Percentiles rank a stretch among this genome's conserved stretches.
These are phyloP conservation scores for Seiridium cupressi DNA, from an alignment of 2,329 filamentous ascomycete genomes.

Conservation along the genomic window DNA sequence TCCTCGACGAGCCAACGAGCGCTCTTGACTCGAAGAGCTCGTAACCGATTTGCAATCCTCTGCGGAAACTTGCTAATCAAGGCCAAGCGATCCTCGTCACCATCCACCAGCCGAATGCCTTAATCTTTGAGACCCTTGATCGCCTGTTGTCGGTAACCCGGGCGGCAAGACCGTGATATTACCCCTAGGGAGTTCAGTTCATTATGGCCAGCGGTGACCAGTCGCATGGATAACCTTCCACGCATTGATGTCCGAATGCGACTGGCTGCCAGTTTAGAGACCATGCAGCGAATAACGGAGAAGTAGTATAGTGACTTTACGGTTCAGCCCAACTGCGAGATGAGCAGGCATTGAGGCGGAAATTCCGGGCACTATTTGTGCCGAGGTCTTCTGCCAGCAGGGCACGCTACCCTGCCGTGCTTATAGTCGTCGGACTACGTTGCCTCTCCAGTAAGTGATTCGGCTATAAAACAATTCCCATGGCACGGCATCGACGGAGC, in stretches of 20 bases:
- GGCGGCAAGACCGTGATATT: constrained; percentile 41
- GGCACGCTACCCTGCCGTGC: background rate
- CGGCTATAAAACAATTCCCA: background rate
- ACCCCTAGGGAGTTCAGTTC: too few relatives aligned
- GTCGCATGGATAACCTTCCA: too few relatives aligned
- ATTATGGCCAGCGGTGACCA: too few relatives aligned
- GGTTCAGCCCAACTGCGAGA: too few relatives aligned
- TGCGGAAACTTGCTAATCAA: constrained; percentile 58
- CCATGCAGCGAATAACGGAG: too few relatives aligned
- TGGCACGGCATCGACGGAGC: background rate
- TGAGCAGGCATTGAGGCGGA: background rate
- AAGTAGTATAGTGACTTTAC: too few relatives aligned
- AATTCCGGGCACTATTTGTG: background rate
- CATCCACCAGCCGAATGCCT: constrained; percentile 50
- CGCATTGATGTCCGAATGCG: too few relatives aligned
- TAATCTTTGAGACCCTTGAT: constrained; percentile 57
- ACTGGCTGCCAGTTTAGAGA: too few relatives aligned
- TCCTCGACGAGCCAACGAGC: constrained; percentile 61
- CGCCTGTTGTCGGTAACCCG: constrained; percentile 50
- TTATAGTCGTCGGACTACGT: background rate
- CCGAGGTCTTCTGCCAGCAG: background rate
- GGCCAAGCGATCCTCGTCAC: constrained; percentile 42
- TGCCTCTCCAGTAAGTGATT: background rate
- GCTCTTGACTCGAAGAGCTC: constrained; percentile 57
- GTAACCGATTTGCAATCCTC: constrained; percentile 60